Evolutionary conservation across 2,329 filamentous ascomycete species (phyloP).

Genomic region (Calcarisporium arbuscula): DNA sequence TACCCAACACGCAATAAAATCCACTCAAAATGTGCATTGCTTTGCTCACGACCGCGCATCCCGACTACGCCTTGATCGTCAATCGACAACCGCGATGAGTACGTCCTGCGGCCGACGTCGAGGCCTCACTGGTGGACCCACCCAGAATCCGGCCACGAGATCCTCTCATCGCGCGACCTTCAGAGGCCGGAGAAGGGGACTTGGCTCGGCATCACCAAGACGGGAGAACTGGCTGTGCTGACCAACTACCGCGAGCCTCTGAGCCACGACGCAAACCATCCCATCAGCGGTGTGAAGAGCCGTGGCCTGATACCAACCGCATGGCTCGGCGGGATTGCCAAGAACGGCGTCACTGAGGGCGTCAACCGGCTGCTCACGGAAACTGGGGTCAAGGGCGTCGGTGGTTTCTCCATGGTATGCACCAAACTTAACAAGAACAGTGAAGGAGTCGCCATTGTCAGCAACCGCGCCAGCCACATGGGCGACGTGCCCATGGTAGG

Average conservation of each 20-base stretch:
- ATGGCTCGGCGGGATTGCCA: constrained; percentile 47
- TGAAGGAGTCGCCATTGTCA: constrained; percentile 53
- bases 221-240: constrained; percentile 55
- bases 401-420: constrained; percentile 62
- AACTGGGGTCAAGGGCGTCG: constrained; percentile 51
- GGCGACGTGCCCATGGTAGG: constrained; percentile 53
- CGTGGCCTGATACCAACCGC: constrained; percentile 59
- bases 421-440: constrained; percentile 47
- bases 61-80: constrained; percentile 66
- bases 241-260: constrained; percentile 60
- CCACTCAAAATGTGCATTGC: constrained; percentile 63
- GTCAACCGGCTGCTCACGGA: constrained; percentile 46
- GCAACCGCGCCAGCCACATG: constrained; percentile 49
- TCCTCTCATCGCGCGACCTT: constrained; percentile 57
- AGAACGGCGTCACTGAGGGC: constrained; percentile 43
- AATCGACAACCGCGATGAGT: constrained; percentile 76
- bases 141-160: constrained; percentile 30
- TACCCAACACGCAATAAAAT: no score
- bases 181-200: constrained; percentile 57
- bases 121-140: constrained; percentile 59
- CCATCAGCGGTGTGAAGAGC: constrained; percentile 48
- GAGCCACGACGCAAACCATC: constrained; percentile 41
- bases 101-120: constrained; percentile 57
- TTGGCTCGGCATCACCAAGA: constrained; percentile 57
- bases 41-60: constrained; percentile 68